phyloP scores from a whole-genome alignment of 768 basidiomycete species.

The Sporobolomyces phaffii region DNA sequence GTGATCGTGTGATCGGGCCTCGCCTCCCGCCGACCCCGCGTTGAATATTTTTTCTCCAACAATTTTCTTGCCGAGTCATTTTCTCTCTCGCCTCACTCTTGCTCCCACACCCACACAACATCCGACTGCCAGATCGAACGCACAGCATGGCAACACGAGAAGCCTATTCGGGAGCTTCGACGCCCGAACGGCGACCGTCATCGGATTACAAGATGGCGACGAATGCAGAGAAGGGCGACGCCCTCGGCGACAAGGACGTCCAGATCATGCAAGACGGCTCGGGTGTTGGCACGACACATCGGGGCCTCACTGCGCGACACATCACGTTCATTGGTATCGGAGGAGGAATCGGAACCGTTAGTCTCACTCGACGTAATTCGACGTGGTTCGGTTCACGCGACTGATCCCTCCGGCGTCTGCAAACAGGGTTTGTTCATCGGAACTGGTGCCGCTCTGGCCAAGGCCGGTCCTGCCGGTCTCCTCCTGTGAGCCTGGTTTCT shows the following conservation, averaged over 20 bases:
- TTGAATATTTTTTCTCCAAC: no score
- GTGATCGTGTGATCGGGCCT: not conserved
- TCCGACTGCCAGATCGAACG: no score
- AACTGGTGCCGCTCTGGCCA: constrained; percentile 51
- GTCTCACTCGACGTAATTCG: not conserved
- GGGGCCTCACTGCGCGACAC: constrained; percentile 5
- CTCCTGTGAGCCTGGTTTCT: constrained; percentile 15
- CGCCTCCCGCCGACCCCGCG: no score
- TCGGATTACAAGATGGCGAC: not conserved
- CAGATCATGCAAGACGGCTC: constrained; percentile 1
- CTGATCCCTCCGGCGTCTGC: constrained; percentile 1
- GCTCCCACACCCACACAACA: no score
- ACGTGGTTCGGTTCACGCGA: not conserved
- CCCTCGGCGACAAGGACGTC: constrained; percentile 12
- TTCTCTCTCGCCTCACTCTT: no score
- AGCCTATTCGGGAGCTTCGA: not conserved
- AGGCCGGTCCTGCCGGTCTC: constrained; percentile 48
- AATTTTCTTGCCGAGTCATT: not conserved
- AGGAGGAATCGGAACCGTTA: constrained; percentile 9
- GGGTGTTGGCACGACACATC: constrained; percentile 1
- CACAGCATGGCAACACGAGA: not conserved
- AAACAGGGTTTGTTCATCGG: constrained; percentile 54
- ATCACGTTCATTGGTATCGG: constrained; percentile 30
- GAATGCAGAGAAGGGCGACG: constrained; percentile 14
- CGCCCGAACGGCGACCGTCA: not conserved